Evolutionary conservation across 2,329 filamentous ascomycete genomes (phyloP), one percentile per base, ranked within the genome.

Genomic region (Paraphoma sp.): DNA sequence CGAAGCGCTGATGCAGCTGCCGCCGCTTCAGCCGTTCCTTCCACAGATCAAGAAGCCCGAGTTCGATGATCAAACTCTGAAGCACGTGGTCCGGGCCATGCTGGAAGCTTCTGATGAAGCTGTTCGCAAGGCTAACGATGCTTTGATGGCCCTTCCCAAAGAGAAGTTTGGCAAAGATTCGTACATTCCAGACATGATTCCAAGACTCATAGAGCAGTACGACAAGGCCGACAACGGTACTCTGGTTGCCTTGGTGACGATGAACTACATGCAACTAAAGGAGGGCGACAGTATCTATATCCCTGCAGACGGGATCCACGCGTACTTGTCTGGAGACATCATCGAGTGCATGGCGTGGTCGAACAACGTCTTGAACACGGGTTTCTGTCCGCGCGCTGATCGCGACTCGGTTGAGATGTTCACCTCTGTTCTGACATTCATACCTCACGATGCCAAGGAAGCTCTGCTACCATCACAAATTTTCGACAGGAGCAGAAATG

Each of bases 341-440:
- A 86, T 92, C 64, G 89, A 92, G 74, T 92, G 89, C 76, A 92
- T 92, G 89, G 89, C 89, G 1, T 83, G 89, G 7, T 87, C 83
- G 17, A 88, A 92, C 78, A 91, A 92, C 55, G 89, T 93, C 1
- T 80, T 93, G 48, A 91, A 90, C 73, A 86, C 85, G 0, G 89
- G 90, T 0, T 91, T 93, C 79, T 92, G 89, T 63, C 89, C 89
- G 0, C 80, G 81, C 1, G 84, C 86, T 0, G 86, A 90, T 45
- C 82, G 88, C 11, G 84, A 90, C 67, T 86, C 81, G 43, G 79
- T 87, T 23, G 87, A 90, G 16, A 71, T 87, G 29, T 92, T 93
- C 74, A 81, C 80, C 18, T 78, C 83, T 3, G 82, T 84, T 1
- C 70, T 93, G 16, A 89, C 84, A 0, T 92, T 91, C 77, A 79